Conservation (phyloP, 2,329 filamentous ascomycete genomes). For the Phaeosphaeria sp. region DNA sequence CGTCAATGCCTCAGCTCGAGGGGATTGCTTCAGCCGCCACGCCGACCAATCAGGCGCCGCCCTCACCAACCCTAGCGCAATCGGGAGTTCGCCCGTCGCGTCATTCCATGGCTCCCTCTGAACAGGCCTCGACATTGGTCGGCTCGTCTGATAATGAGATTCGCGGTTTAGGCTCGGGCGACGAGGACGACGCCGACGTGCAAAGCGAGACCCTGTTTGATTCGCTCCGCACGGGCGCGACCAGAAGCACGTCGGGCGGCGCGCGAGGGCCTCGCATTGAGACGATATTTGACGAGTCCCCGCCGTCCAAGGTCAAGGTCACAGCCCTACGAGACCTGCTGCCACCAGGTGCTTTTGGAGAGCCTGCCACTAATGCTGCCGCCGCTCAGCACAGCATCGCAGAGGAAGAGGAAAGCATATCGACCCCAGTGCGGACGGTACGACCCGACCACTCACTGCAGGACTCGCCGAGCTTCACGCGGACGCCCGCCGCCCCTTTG, state of each 20-base stretch:
- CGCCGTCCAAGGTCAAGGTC: conserved; percentile 54
- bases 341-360: conserved; percentile 53
- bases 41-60: conserved; percentile 42
- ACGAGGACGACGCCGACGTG: conserved; percentile 80
- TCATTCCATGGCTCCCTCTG: conserved; percentile 63
- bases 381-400: conserved; percentile 53
- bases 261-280: conserved; percentile 75
- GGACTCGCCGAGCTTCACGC: conserved; percentile 43
- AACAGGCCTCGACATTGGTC: conserved; percentile 69
- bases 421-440: conserved; percentile 55
- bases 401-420: conserved; percentile 58
- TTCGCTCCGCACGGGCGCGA: conserved; percentile 74
- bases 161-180: conserved; percentile 69
- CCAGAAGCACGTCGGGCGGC: conserved; percentile 66
- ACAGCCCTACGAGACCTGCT: conserved; percentile 57
- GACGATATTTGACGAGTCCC: conserved; percentile 82
- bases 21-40: conserved; percentile 35
- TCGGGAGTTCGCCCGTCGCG: conserved; percentile 54
- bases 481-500: conserved; percentile 40
- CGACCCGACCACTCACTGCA: conserved; percentile 45
- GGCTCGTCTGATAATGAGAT: conserved; percentile 71
- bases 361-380: conserved; percentile 40
- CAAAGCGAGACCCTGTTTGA: conserved; percentile 80
- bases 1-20: conserved; percentile 41
- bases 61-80: conserved; percentile 44